These are phyloP conservation scores for Crithidia expoeki DNA, from an alignment of 208 protist species.

Conservation along the genomic window DNA sequence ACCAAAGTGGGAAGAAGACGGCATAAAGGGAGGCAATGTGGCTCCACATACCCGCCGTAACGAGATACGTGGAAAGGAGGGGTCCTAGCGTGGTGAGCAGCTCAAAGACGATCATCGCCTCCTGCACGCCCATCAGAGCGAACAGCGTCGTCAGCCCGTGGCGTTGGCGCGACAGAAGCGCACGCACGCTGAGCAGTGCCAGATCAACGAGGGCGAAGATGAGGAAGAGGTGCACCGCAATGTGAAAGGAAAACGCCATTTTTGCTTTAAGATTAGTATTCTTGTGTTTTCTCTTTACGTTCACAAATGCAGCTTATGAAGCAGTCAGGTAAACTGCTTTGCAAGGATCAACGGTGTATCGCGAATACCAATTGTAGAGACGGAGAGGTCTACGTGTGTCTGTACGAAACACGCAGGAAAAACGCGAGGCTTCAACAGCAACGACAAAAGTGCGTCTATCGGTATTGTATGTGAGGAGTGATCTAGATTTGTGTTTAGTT, in stretches of 20 bases:
- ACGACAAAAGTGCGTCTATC: too few relatives aligned
- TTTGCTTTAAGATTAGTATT: neutral
- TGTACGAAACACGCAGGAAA: too few relatives aligned
- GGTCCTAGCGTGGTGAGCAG: slow-evolving; percentile 26
- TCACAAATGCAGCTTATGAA: too few relatives aligned
- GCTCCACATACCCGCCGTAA: slow-evolving; percentile 39
- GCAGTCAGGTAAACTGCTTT: too few relatives aligned
- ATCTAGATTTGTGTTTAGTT: too few relatives aligned
- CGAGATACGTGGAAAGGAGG: slow-evolving; percentile 45
- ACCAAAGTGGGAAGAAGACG: slow-evolving; percentile 34
- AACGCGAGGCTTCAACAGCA: too few relatives aligned
- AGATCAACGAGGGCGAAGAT: slow-evolving; percentile 41
- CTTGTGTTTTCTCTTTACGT: neutral
- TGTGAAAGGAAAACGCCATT: slow-evolving; percentile 27
- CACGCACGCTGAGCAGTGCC: slow-evolving; percentile 40
- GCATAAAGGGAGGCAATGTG: slow-evolving; percentile 25
- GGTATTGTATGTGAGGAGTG: too few relatives aligned
- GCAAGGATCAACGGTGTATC: too few relatives aligned
- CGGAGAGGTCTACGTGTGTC: too few relatives aligned
- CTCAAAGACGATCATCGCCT: slow-evolving; percentile 49
- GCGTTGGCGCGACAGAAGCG: slow-evolving; percentile 25
- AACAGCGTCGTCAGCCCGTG: slow-evolving; percentile 30
- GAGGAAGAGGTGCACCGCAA: slow-evolving; percentile 20
- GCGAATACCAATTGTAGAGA: too few relatives aligned
- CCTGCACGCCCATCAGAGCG: slow-evolving; percentile 44